Base-by-base conservation (phyloP, 352 stramenopile species). In the Globisporangium middletonii region DNA sequence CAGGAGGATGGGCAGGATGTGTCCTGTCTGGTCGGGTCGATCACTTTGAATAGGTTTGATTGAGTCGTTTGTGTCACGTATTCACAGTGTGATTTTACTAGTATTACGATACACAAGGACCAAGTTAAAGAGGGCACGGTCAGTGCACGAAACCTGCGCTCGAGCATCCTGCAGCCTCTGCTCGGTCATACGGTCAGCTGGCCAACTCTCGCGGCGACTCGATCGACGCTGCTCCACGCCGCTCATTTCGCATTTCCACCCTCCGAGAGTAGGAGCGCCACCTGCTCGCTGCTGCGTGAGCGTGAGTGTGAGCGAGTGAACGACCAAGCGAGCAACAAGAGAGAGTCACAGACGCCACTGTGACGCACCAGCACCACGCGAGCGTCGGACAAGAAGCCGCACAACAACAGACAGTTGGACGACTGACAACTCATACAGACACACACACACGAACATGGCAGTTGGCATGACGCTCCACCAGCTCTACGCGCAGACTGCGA, bases 381-480 rank as follows among this genome's bases (percentile, higher is more conserved):
- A n/a, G 38, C 12, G 28, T 49, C 55, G 27, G 9, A 27, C 38
- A 27, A 50, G 23, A 44, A 23, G 23, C 23, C 23, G 23, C 23
- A 23, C 23, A 23, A 23, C 23, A 23, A 23, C 23, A 23, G 23
- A n/a, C 42, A 48, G 16, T 30, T 26, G 45, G 19, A 27, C 23
- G 23, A 23, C 23, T 23, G 23, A 23, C 23, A 23, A 23, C 23
- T 23, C 23, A 23, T 23, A 47, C 45, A 16, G 30, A 23, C 13
- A 9, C 35, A 51, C 41, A 18, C 30, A 50, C 37, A 42, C 38
- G 13, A 65, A 45, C 30, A 85, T 85, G 75, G 73, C 75, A 37
- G 71, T 75, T 45, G 76, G 80, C 35, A 90, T 88, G 79, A 88
- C 79, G 23, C 71, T 90, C 42, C 80, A 87, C 53, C 79, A 90